Base-by-base conservation (phyloP, 345 rosid species). In the Eucalyptus regnans region DNA sequence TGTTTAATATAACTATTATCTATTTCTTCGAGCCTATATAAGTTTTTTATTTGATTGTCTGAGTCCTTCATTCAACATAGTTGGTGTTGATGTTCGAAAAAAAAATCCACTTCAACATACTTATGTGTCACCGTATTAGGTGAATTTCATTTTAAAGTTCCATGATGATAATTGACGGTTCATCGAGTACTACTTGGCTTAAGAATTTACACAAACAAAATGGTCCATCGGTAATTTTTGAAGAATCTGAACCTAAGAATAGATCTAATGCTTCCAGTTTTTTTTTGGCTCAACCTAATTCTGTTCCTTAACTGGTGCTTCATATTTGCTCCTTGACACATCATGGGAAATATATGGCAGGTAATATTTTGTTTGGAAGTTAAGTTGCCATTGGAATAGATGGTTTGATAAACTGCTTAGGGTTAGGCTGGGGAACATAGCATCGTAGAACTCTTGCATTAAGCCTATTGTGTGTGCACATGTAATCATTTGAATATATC, bases 291-390 rank as follows among this genome's bases (percentile, higher is more conserved):
- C 97, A 96, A 89, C 93, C 94, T 87, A 93, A 96, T 92, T 93
- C 97, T 20, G 90, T 96, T 91, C 98, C 54, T 51, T 7, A 51
- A 51, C 54, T 89, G 99, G 99, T 91, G 94, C 99, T 92, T 97
- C 99, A 9, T 96, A 97, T 92, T 91, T 97, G 87, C 93, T 96
- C 88, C 98, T 97, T 89, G 96, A 98, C 89, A 94, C 97, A 86
- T 93, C 96, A 91, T 97, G 99, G 99, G 99, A 97, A 93, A 91
- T 94, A 87, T 96, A 96, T 93, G 99, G 99, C 93, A 96, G 99
- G 99, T 96, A 90, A 93, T 66, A 25, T 90, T 92, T 51, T 17
- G 62, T 37, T 43, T 3, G 37, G 25, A 64, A 27, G 87, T 29
- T 31, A 37, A 46, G 44, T 87, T 44, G 49, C 37, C 49, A 20